Conservation (phyloP, 2,329 filamentous ascomycete genomes). For the Colletotrichum higginsianum region DNA sequence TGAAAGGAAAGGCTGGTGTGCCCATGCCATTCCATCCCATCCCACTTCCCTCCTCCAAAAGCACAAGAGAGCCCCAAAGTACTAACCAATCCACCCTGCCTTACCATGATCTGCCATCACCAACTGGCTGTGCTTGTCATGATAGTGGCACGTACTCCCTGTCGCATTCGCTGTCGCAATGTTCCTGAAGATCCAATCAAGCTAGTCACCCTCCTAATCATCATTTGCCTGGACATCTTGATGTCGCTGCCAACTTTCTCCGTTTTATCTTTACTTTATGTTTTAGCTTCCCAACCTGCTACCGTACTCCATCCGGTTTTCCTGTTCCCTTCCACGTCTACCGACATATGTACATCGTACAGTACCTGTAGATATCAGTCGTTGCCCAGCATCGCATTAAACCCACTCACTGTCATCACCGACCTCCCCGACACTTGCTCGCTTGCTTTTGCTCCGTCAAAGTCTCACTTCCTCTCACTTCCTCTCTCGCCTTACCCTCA, state of each 20-base stretch:
- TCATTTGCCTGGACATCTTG: slow-evolving; percentile 2
- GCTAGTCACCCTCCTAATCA: slow-evolving; percentile 12
- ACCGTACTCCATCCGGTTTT: neutral
- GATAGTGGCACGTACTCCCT: slow-evolving; percentile 7
- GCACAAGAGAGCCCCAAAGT: slow-evolving; percentile 1
- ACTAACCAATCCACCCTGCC: slow-evolving; percentile 12
- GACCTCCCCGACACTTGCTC: slow-evolving; percentile 27
- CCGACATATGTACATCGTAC: neutral
- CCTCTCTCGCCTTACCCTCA: neutral
- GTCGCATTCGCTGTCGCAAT: slow-evolving; percentile 15
- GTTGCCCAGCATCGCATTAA: slow-evolving; percentile 3
- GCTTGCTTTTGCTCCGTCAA: slow-evolving; percentile 27
- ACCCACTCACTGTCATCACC: slow-evolving; percentile 19
- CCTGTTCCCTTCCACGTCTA: neutral
- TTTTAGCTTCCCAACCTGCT: neutral
- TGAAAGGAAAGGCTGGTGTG: neutral
- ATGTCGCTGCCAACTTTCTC: slow-evolving; percentile 28
- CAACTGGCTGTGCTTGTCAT: neutral
- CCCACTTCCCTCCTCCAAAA: neutral
- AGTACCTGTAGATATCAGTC: neutral
- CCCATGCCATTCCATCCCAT: neutral
- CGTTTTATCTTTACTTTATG: too few species aligned
- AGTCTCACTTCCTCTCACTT: neutral
- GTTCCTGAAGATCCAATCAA: slow-evolving; percentile 31
- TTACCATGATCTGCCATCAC: slow-evolving; percentile 19